Conservation (phyloP, 495 filamentous ascomycete species). For the Bryoglossum gracile region DNA sequence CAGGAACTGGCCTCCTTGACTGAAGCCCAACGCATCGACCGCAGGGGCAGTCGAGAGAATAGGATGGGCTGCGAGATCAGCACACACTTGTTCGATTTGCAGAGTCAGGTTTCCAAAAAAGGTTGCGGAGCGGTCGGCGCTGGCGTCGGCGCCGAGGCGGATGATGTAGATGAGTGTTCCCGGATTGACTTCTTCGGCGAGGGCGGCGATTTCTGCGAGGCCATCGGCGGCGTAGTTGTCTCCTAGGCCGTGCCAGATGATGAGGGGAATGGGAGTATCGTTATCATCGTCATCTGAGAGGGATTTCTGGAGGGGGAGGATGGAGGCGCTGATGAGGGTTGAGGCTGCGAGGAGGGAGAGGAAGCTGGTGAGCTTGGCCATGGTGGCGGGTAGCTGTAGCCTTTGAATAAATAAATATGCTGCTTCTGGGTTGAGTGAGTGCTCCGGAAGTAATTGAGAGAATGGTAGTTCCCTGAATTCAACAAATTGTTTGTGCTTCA, state of each 20-base stretch:
- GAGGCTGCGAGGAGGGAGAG: slow-evolving; percentile 13
- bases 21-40: slow-evolving; percentile 89
- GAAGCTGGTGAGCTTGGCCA: slow-evolving; percentile 18
- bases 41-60: slow-evolving; percentile 73
- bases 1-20: slow-evolving; percentile 92
- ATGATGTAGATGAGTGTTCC: slow-evolving; percentile 80
- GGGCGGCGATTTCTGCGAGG: slow-evolving; percentile 53
- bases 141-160: slow-evolving; percentile 58
- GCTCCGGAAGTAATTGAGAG: too few relatives aligned
- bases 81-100: slow-evolving; percentile 75
- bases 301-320: slow-evolving; percentile 12
- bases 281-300: slow-evolving; percentile 24
- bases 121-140: slow-evolving; percentile 64
- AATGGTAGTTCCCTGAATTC: too few relatives aligned
- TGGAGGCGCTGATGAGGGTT: slow-evolving; percentile 17
- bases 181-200: slow-evolving; percentile 67
- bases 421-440: too few relatives aligned
- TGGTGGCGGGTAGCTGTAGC: too few relatives aligned
- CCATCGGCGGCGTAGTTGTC: slow-evolving; percentile 72
- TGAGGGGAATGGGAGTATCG: slow-evolving; percentile 66
- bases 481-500: too few relatives aligned
- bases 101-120: slow-evolving; percentile 87
- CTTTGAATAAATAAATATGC: too few relatives aligned
- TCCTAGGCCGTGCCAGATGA: slow-evolving; percentile 79
- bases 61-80: slow-evolving; percentile 65